These are phyloP conservation scores for Phytophthora fragariaefolia DNA, from an alignment of 352 stramenopile species.

Conservation along the genomic window DNA sequence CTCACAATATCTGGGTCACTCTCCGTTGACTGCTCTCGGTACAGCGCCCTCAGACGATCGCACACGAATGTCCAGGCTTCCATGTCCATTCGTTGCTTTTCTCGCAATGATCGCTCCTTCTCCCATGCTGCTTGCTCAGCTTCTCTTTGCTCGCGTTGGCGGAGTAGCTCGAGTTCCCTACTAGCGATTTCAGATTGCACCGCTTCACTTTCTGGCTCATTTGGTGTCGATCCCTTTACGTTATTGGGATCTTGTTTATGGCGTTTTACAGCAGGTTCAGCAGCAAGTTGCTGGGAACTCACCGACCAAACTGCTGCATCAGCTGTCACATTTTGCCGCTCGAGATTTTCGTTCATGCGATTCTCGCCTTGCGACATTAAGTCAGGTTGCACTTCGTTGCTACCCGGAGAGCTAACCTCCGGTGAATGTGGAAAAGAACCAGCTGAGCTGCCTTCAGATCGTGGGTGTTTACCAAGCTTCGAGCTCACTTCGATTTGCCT, in stretches of 20 bases:
- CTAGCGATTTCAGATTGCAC: conserved; percentile 36
- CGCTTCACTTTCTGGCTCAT: conserved; percentile 10
- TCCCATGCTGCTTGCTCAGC: conserved; percentile 39
- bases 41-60: conserved; percentile 40
- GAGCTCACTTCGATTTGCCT: conserved; percentile 25
- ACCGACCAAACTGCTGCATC: conserved; percentile 3
- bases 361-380: conserved; percentile 8
- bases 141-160: conserved; percentile 39
- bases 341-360: conserved; percentile 22
- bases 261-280: conserved; percentile 23
- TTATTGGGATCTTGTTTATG: conserved; percentile 14
- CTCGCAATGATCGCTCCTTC: conserved; percentile 33
- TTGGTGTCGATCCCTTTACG: too few species aligned
- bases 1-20: conserved; percentile 29
- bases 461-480: conserved; percentile 18
- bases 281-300: conserved; percentile 11
- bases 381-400: conserved; percentile 9
- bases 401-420: conserved; percentile 8
- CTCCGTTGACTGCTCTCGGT: conserved; percentile 38
- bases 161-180: conserved; percentile 40
- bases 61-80: conserved; percentile 45
- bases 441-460: conserved; percentile 18
- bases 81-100: conserved; percentile 46
- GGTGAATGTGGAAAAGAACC: conserved; percentile 9
- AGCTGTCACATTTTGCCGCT: conserved; percentile 19